Evolutionary conservation across 192 early-diverging fungal genomes (phyloP), one percentile per base, ranked within the genome.

Genomic region (Entophlyctis luteolus): DNA sequence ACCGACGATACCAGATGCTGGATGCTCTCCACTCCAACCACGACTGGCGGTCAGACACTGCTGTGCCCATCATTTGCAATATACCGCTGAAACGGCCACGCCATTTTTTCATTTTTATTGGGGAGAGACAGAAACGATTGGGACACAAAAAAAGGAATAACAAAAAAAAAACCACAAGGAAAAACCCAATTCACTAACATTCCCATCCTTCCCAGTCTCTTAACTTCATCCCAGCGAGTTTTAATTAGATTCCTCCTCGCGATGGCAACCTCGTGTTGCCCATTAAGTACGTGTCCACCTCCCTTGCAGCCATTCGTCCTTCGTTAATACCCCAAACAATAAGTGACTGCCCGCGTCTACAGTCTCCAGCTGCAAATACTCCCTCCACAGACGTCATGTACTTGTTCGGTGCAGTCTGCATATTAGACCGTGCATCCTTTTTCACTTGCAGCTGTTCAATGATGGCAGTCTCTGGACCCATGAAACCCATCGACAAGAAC

Each of bases 301-400:
- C 93, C 34, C 95, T 84, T 8, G 96, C 96, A 49, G 89, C 89
- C 80, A 93, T 88, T 47, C 96, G 86, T 49, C 96, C 96, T 76
- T 99, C 96, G 75, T 95, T 96, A 77, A 99, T 97, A 72, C 91
- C 96, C 92, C 93, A 95, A 34, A 99, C 96, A 71, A 99, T 93
- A 54, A 99, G 77, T 33, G 84, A 87, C 83, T 96, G 94, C 12
- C 96, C 96, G 23, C 96, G 86, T 48, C 96, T 89, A 77, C 93
- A 95, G 81, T 99, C 96, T 67, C 96, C 96, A 14, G 96, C 96
- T 27, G 96, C 96, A 79, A 87, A 99, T 25, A 99, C 91, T 42
- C 88, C 85, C 20, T 81, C 71, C 18, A 91, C 85, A 22, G 79
- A 80, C 8, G 96, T 97, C 38, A 77, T 70, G 78, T 95, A 98